Percentiles rank a stretch among this genome's conserved stretches.
Evolutionary conservation across 768 basidiomycete species (phyloP).

Genomic region (Tulasnella sp.): DNA sequence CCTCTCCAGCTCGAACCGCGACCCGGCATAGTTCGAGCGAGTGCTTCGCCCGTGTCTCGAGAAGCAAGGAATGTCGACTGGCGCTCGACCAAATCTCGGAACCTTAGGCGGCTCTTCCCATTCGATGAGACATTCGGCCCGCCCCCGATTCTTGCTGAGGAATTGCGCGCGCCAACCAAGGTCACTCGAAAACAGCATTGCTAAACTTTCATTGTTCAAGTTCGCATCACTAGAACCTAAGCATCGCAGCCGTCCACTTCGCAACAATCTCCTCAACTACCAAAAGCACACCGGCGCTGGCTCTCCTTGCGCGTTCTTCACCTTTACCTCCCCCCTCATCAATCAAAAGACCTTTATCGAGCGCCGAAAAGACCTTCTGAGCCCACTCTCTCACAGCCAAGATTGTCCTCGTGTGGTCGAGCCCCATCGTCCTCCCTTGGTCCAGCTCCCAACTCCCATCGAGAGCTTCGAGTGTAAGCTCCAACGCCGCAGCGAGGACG

Average conservation of each 20-base stretch:
- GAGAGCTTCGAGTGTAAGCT: conserved; percentile 63
- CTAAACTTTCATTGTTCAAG: not conserved
- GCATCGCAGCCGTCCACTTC: conserved; percentile 56
- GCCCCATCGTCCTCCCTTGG: conserved; percentile 55
- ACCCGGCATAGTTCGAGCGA: too few relatives aligned
- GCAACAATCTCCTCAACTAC: conserved; percentile 64
- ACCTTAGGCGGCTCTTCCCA: too few relatives aligned
- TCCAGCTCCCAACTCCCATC: conserved; percentile 69
- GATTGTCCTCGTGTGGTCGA: conserved; percentile 64
- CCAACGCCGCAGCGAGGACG: conserved; percentile 62
- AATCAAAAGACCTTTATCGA: conserved; percentile 54
- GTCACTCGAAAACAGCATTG: not conserved
- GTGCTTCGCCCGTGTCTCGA: too few relatives aligned
- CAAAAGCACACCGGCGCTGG: conserved; percentile 68
- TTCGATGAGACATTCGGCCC: too few relatives aligned
- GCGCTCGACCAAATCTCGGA: too few relatives aligned
- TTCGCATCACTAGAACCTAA: not conserved
- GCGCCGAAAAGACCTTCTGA: conserved; percentile 42
- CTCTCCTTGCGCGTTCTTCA: conserved; percentile 49
- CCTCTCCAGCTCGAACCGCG: too few relatives aligned
- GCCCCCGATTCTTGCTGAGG: too few relatives aligned
- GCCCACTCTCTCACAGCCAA: conserved; percentile 77
- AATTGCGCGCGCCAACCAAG: too few relatives aligned
- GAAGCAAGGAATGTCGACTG: too few relatives aligned
- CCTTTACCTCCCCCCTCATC: conserved; percentile 55